Percentiles rank a stretch among this genome's conserved stretches.
Evolutionary conservation across 352 stramenopile genomes (phyloP).

Genomic region (Pythium scleroteichum): DNA sequence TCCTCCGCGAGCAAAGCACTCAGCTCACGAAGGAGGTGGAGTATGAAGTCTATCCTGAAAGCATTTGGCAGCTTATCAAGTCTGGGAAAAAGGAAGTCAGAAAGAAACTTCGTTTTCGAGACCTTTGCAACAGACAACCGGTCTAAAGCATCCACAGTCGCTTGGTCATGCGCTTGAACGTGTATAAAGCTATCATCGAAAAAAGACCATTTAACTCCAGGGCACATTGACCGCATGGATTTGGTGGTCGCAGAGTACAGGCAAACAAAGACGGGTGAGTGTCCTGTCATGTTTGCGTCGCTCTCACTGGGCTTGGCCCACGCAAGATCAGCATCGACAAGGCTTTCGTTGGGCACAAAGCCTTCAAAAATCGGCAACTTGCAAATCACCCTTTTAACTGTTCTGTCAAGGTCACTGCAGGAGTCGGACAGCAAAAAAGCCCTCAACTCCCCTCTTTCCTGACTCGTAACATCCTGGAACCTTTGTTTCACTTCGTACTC

Average conservation of each 20-base stretch:
- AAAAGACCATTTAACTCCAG: slow-evolving; percentile 39
- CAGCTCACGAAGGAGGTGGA: slow-evolving; percentile 46
- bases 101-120: slow-evolving; percentile 54
- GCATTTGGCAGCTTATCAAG: slow-evolving; percentile 22
- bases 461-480: slow-evolving; percentile 26
- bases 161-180: slow-evolving; percentile 44
- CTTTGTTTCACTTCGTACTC: slow-evolving; percentile 19
- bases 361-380: slow-evolving; percentile 60
- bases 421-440: slow-evolving; percentile 46
- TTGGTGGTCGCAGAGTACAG: slow-evolving; percentile 4
- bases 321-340: slow-evolving; percentile 25
- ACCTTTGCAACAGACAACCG: slow-evolving; percentile 37
- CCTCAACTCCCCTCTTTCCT: slow-evolving; percentile 44
- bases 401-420: slow-evolving; percentile 35
- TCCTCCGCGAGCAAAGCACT: slow-evolving; percentile 41
- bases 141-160: slow-evolving; percentile 2
- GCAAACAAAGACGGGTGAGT: slow-evolving; percentile 1
- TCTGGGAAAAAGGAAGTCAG: slow-evolving; percentile 50
- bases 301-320: slow-evolving; percentile 3
- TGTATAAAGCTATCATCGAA: slow-evolving; percentile 53
- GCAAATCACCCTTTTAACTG: slow-evolving; percentile 37
- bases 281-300: neutral
- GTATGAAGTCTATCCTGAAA: slow-evolving; percentile 42
- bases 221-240: slow-evolving; percentile 8
- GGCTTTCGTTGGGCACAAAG: slow-evolving; percentile 17